Base-by-base conservation (phyloP, 1,284 basidiomycete species). In the Amylostereum chailletii region DNA sequence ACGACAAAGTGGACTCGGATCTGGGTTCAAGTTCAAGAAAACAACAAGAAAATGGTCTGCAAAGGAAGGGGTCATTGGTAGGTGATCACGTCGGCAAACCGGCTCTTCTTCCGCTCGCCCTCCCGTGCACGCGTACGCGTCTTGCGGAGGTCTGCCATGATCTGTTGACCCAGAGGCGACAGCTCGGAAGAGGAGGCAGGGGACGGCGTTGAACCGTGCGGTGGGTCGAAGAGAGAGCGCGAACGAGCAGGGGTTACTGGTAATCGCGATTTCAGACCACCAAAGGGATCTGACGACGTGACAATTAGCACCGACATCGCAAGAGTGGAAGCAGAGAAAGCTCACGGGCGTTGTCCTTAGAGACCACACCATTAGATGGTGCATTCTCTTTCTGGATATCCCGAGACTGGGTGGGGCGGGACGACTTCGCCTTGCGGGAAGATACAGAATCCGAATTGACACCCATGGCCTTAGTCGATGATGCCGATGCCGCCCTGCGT, bases 101-200 rank as follows among this genome's bases (percentile, higher is more conserved):
- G 43, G 43, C 46, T 53, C 37, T 44, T 47, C 36, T 41, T 55
- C 31, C 46, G 45, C 31, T 53, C 49, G 3, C 11, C 53, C 9
- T 58, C 56, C 29, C 78, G 70, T 9, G 71, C 72, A 41, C 68
- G 68, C 64, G 67, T 70, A 47, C 79, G 71, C 59, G 81, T 74
- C 54, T 76, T 70, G 51, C 85, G 68, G 44, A 83, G 60, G 57
- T 79, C 72, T 50, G 67, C 65, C 86, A 87, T 87, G 59, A 88
- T 72, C 59, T 82, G 73, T 55, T 71, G 71, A 5, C 74, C 79
- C 34, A 81, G 63, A 8, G 83, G 82, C 27, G 85, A 87, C 45
- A 88, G 65, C 55, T 87, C 86, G 9, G 82, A 76, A 3, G 84
- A 86, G 30, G 76, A 81, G n/a, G 79, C 74, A n/a, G 83, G 80